Conservation (phyloP, 495 filamentous ascomycete species). For the Talaromyces thailandensis region DNA sequence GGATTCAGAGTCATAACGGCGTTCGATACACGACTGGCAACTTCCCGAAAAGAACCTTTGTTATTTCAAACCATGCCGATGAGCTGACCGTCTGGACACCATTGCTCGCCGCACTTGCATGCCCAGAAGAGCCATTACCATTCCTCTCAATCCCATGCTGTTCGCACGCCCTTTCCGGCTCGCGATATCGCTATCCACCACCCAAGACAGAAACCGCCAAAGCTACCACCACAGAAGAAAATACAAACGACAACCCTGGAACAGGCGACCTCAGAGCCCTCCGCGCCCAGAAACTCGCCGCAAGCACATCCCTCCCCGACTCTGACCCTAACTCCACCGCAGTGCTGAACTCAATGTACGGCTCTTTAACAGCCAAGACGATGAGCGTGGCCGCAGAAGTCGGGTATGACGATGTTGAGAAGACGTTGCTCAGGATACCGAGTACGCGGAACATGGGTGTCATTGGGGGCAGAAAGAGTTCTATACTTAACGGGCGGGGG, state of each 20-base stretch:
- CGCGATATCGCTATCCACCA: slow-evolving; percentile 59
- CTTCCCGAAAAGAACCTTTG: slow-evolving; percentile 72
- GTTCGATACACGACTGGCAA: slow-evolving; percentile 53
- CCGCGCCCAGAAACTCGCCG: slow-evolving; percentile 18
- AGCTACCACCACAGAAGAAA: neutral
- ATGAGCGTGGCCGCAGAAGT: slow-evolving; percentile 54
- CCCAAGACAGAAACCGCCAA: slow-evolving; percentile 22
- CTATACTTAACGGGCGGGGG: slow-evolving; percentile 5
- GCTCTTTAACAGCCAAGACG: slow-evolving; percentile 65
- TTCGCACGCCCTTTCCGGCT: slow-evolving; percentile 75
- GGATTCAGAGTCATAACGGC: slow-evolving; percentile 9
- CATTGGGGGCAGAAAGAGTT: slow-evolving; percentile 44
- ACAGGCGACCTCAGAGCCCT: slow-evolving; percentile 38
- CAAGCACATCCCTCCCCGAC: slow-evolving; percentile 25
- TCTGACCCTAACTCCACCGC: slow-evolving; percentile 13
- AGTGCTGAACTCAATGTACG: slow-evolving; percentile 50
- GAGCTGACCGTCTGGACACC: slow-evolving; percentile 96
- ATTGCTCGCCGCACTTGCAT: slow-evolving; percentile 68
- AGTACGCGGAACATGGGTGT: slow-evolving; percentile 81
- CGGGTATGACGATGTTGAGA: slow-evolving; percentile 69
- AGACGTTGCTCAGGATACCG: slow-evolving; percentile 74
- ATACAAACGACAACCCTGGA: slow-evolving; percentile 12
- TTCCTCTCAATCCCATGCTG: slow-evolving; percentile 95
- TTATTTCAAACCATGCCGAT: slow-evolving; percentile 95
- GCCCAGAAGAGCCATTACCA: slow-evolving; percentile 38